Evolutionary conservation across 352 stramenopile genomes (phyloP).

Genomic region (Phytophthora sp.): DNA sequence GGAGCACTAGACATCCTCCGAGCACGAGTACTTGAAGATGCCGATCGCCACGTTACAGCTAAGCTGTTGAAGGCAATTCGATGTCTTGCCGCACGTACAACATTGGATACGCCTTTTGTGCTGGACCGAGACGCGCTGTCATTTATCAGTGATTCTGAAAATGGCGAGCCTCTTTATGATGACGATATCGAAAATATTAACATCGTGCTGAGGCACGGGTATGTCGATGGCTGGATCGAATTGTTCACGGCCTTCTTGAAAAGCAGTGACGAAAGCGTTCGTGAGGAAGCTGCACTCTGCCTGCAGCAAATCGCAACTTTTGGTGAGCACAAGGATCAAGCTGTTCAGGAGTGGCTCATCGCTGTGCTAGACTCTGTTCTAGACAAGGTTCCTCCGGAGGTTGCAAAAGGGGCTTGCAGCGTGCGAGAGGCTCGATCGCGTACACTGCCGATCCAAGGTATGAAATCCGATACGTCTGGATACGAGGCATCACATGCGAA

Average conservation of each 20-base stretch:
- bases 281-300: constrained; percentile 58
- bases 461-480: constrained; percentile 22
- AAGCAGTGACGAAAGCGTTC: constrained; percentile 52
- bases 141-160: constrained; percentile 57
- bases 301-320: constrained; percentile 57
- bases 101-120: constrained; percentile 20
- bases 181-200: constrained; percentile 64
- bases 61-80: constrained; percentile 63
- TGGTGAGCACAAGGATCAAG: constrained; percentile 58
- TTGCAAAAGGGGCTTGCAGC: constrained; percentile 53
- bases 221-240: constrained; percentile 82
- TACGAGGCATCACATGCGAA: constrained; percentile 65
- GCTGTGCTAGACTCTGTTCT: constrained; percentile 72
- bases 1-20: constrained; percentile 54
- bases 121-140: constrained; percentile 67
- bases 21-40: constrained; percentile 40
- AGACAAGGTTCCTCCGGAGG: constrained; percentile 52
- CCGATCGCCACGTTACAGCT: constrained; percentile 50
- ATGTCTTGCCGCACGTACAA: constrained; percentile 38
- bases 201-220: constrained; percentile 45
- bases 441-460: constrained; percentile 56
- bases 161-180: constrained; percentile 60
- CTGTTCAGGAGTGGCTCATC: constrained; percentile 79
- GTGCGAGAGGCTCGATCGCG: constrained; percentile 66
- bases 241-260: constrained; percentile 73